A percentile compares a stretch with the other conserved stretches of the same genome.
These are phyloP conservation scores for Mimosa pudica DNA, from an alignment of 306 rosid species.

Conservation along the genomic window DNA sequence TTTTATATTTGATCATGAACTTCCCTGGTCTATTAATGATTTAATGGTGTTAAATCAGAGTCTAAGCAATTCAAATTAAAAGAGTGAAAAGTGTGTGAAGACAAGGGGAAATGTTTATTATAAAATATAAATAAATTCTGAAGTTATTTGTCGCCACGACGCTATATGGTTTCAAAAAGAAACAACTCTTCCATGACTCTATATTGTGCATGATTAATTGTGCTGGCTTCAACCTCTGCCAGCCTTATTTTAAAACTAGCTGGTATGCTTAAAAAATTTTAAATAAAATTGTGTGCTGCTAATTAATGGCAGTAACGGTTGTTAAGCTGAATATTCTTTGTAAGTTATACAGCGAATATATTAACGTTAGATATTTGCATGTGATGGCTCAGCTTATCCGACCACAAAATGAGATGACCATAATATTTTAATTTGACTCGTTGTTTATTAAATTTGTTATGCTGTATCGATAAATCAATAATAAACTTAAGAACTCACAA, in stretches of 20 bases:
- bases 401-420: neutral
- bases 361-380: neutral
- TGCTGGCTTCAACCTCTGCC: conserved; percentile 5
- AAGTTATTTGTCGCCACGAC: neutral
- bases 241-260: neutral
- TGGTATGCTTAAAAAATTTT: neutral
- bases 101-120: neutral
- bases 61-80: neutral
- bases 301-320: neutral
- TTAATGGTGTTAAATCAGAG: conserved; percentile 1
- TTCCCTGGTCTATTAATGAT: neutral
- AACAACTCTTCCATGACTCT: conserved; percentile 1
- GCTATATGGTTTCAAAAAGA: neutral
- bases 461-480: neutral
- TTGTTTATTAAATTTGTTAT: neutral
- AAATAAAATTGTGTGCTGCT: neutral
- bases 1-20: neutral
- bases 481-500: neutral
- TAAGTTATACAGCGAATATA: too few species aligned
- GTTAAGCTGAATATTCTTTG: neutral
- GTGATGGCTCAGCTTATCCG: neutral
- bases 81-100: neutral
- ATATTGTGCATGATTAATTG: neutral
- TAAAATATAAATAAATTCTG: neutral
- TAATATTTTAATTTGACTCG: neutral